Conservation (phyloP, 2,329 filamentous ascomycete genomes). For the Nemania serpens region DNA sequence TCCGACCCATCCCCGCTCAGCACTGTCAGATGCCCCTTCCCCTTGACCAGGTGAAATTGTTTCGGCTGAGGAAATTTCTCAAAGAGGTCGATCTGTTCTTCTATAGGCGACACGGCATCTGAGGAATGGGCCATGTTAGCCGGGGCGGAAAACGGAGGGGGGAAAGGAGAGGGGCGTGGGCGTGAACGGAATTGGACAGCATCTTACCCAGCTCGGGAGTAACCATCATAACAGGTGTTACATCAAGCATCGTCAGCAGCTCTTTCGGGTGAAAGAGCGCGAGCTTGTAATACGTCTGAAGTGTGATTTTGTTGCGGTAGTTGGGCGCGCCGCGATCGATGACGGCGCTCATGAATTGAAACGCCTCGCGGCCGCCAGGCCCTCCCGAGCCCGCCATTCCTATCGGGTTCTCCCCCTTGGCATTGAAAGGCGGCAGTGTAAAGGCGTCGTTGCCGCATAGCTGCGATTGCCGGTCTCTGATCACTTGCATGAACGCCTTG, state of each 20-base stretch:
- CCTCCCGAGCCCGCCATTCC: background rate
- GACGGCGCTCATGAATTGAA: background rate
- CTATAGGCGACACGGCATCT: no score
- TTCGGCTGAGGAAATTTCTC: no score
- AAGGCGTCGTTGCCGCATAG: slow-evolving; percentile 9
- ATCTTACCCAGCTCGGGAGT: slow-evolving; percentile 38
- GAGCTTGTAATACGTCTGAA: slow-evolving; percentile 32
- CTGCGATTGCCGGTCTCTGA: slow-evolving; percentile 28
- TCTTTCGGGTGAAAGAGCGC: slow-evolving; percentile 33
- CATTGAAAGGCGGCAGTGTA: background rate
- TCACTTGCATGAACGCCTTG: slow-evolving; percentile 23
- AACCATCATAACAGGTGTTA: slow-evolving; percentile 37
- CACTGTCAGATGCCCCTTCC: no score
- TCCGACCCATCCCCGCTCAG: no score
- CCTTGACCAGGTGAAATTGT: no score
- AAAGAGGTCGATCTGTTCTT: no score
- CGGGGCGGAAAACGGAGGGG: no score
- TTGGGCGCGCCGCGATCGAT: background rate
- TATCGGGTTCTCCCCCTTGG: background rate
- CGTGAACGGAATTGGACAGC: no score
- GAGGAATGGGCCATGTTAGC: no score
- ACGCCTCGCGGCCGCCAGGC: background rate
- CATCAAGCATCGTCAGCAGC: slow-evolving; percentile 26
- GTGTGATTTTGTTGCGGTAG: background rate
- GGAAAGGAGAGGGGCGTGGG: no score